Base-by-base conservation (phyloP, 106 monocot species). In the Chionographis japonica region DNA sequence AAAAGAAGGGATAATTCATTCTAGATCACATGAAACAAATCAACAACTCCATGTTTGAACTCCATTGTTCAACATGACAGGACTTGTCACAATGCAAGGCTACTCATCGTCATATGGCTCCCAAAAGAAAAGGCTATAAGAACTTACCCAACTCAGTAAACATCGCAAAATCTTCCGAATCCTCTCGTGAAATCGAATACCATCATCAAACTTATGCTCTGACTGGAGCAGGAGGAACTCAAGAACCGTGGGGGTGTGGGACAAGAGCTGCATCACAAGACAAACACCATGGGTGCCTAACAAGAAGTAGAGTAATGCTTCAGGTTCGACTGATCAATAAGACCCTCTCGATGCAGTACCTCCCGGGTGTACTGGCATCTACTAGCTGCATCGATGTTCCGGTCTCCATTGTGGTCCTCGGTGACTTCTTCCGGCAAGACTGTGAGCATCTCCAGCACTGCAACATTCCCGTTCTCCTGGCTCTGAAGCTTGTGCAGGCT, bases 361-460 rank as follows among this genome's bases (percentile, higher is more conserved):
- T 91, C 88, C 73, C 83, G 72, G 13, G 79, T 78, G 79, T 86
- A 92, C 71, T 77, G 84, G 72, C 70, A 65, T 75, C 91, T 80
- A 61, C 65, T 80, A 20, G 72, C 66, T 12, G 88, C 72, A 63
- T 84, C 79, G 42, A 86, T 69, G 37, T 68, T 78, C 7, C 71
- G 55, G 14, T 86, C 91, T 27, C 79, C 76, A 57, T 61, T 86
- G 14, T 84, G 84, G 40, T 92, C 95, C 64, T 95, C 92, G 11
- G 75, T 70, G 15, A 89, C 75, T 70, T 95, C 95, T 71, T 95
- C 95, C 4, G 95, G 95, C 4, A 95, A 81, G 38, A 95, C 91
- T 3, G 95, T 95, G 2, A 95, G 92, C 84, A 95, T 76, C 75
- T 91, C 95, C 60, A 95, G 75, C 62, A 95, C 88, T 14, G 92